Evolutionary conservation across 306 rosid genomes (phyloP).

Genomic region (Adenanthera pavonina): DNA sequence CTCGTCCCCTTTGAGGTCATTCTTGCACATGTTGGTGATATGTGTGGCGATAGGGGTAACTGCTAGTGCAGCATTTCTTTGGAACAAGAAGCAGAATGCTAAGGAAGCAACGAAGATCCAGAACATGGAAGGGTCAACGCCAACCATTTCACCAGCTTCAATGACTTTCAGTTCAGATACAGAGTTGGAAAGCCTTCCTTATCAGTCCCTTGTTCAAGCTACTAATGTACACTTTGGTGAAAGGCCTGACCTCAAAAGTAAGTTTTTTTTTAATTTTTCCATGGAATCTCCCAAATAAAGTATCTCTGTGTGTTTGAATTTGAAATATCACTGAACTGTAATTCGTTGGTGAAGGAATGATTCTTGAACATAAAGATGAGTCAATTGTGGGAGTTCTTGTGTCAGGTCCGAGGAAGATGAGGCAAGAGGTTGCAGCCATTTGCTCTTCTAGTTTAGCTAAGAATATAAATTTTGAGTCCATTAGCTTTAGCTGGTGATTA

Average conservation of each 20-base stretch:
- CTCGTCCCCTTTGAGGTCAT: constrained; percentile 40
- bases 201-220: constrained; percentile 54
- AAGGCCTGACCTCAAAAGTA: constrained; percentile 73
- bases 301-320: not conserved
- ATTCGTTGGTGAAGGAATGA: constrained; percentile 41
- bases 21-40: constrained; percentile 52
- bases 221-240: constrained; percentile 63
- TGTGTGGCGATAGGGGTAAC: constrained; percentile 52
- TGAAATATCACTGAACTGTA: not conserved
- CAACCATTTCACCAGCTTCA: constrained; percentile 33
- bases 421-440: constrained; percentile 73
- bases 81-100: constrained; percentile 52
- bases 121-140: constrained; percentile 50
- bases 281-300: not conserved
- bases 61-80: constrained; percentile 50
- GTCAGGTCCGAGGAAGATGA: constrained; percentile 72
- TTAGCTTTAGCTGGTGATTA: constrained; percentile 74
- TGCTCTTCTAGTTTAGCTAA: constrained; percentile 61
- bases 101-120: constrained; percentile 51
- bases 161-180: constrained; percentile 30
- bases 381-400: constrained; percentile 62
- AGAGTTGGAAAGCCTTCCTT: constrained; percentile 69
- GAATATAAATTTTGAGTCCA: constrained; percentile 72
- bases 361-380: constrained; percentile 47
- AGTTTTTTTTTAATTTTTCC: constrained; percentile 26